phyloP scores from a whole-genome alignment of 371 early-diverging fungal genomes.

The Actinomortierella ambigua region DNA sequence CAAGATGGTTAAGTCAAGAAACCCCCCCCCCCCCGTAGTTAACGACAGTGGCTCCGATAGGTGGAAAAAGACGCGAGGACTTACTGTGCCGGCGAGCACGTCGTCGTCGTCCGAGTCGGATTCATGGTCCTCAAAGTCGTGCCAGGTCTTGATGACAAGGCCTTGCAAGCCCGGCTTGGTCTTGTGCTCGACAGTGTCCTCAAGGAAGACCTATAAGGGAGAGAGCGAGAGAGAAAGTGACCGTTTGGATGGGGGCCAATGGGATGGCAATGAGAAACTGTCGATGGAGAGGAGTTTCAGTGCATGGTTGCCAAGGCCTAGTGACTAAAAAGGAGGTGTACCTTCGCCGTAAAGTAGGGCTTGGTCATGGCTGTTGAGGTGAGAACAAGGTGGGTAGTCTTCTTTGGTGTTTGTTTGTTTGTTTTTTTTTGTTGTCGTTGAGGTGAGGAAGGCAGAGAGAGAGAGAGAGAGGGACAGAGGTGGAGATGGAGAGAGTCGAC shows the following conservation, averaged over 20 bases:
- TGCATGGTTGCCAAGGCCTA: no score
- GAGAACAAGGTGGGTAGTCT: neutral
- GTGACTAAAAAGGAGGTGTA: neutral
- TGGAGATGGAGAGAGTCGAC: neutral
- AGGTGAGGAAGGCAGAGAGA: neutral
- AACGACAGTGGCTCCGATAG: no score
- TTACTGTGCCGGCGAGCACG: conserved; percentile 30
- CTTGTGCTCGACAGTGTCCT: conserved; percentile 39
- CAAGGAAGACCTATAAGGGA: conserved; percentile 36
- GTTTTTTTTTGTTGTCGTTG: neutral
- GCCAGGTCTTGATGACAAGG: conserved; percentile 46
- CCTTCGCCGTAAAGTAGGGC: conserved; percentile 43
- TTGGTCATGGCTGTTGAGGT: conserved; percentile 22
- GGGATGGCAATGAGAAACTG: neutral
- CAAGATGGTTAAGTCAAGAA: no score
- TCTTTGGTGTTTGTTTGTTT: neutral
- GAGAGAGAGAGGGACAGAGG: neutral
- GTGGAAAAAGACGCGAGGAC: neutral
- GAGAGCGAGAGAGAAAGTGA: neutral
- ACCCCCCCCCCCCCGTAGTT: no score
- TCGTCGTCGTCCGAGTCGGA: conserved; percentile 47
- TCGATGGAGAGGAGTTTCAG: neutral
- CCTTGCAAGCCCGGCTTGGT: conserved; percentile 34
- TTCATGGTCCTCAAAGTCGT: conserved; percentile 46
- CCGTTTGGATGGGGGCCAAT: neutral